Evolutionary conservation across 306 rosid genomes (phyloP).

Genomic region (Cucurbita maxima): DNA sequence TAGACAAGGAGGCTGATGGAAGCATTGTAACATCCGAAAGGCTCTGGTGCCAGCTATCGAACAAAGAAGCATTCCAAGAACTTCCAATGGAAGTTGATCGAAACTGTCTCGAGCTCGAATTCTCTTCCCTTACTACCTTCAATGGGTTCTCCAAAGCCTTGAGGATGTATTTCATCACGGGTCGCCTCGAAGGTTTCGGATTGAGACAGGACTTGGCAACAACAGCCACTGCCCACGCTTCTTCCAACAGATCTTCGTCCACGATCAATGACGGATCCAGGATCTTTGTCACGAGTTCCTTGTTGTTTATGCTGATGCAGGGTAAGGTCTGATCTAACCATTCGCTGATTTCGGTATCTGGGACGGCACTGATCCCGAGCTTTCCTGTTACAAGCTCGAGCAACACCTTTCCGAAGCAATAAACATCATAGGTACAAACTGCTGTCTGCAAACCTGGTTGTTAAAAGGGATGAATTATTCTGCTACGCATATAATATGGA

Average conservation of each 20-base stretch:
- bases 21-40: slow-evolving; percentile 40
- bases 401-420: slow-evolving; percentile 89
- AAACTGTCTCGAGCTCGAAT: slow-evolving; percentile 54
- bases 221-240: slow-evolving; percentile 94
- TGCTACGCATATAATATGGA: too few relatives aligned
- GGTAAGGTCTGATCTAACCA: slow-evolving; percentile 51
- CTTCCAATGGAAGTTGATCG: slow-evolving; percentile 70
- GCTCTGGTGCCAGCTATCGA: slow-evolving; percentile 94
- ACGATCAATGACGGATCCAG: slow-evolving; percentile 70
- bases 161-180: slow-evolving; percentile 69
- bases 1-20: slow-evolving; percentile 38
- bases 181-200: slow-evolving; percentile 77
- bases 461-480: neutral
- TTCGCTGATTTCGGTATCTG: slow-evolving; percentile 40
- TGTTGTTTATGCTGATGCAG: slow-evolving; percentile 55
- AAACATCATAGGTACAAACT: slow-evolving; percentile 66
- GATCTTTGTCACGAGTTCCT: slow-evolving; percentile 66
- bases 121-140: slow-evolving; percentile 89
- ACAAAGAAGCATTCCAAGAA: slow-evolving; percentile 84
- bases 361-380: slow-evolving; percentile 58
- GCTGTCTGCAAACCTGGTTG: slow-evolving; percentile 52
- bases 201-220: slow-evolving; percentile 88
- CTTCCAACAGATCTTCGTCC: slow-evolving; percentile 88
- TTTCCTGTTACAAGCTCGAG: slow-evolving; percentile 84
- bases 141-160: slow-evolving; percentile 87